A percentile compares a stretch with the other conserved stretches of the same genome.
phyloP scores from a whole-genome alignment of 345 rosid species.

The Eucalyptus melliodora region DNA sequence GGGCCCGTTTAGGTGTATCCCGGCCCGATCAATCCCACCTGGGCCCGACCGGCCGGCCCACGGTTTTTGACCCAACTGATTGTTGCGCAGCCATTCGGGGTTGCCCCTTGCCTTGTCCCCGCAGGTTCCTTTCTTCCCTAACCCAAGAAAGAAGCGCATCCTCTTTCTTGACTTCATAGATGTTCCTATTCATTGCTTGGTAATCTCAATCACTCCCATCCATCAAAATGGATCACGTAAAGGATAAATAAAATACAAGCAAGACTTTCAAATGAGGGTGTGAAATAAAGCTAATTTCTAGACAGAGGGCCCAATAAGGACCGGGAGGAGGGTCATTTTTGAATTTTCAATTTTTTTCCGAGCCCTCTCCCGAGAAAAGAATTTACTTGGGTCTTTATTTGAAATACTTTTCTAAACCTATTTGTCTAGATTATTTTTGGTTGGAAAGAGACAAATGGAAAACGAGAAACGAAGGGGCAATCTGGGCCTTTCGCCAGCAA shows the following conservation, averaged over 20 bases:
- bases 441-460: neutral
- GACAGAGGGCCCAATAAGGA: accelerated
- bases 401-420: accelerated
- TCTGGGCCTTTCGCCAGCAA: neutral
- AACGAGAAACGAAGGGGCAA: neutral
- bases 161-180: neutral
- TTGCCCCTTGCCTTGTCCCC: neutral
- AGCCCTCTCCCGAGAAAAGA: accelerated
- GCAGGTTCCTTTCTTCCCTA: neutral
- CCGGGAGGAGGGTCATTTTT: accelerated
- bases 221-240: neutral
- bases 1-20: neutral
- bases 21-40: neutral
- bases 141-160: neutral
- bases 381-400: accelerated
- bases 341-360: neutral
- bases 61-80: neutral
- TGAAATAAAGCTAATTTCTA: neutral
- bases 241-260: neutral
- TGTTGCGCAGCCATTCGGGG: neutral
- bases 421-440: neutral
- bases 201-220: neutral
- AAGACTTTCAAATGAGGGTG: accelerated
- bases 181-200: neutral
- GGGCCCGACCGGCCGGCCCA: neutral